A percentile compares a stretch with the other conserved stretches of the same genome.
Conservation (phyloP, 768 basidiomycete genomes). For the Lactarius sp. region DNA sequence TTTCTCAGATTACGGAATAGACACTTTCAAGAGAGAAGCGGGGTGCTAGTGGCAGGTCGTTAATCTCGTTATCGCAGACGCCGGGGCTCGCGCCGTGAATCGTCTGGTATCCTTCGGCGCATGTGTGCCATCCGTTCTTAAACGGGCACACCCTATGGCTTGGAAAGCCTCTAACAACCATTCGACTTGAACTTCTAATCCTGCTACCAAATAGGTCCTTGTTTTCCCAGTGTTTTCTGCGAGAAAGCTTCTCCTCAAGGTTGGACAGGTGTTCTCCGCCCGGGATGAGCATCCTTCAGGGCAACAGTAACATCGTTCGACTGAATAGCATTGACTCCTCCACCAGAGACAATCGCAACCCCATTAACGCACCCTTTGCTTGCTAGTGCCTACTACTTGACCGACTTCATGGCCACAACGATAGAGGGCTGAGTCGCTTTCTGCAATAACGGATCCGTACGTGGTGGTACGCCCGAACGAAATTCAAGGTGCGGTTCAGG, state of each 20-base stretch:
- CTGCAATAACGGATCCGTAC: constrained; percentile 35
- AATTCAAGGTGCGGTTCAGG: not conserved
- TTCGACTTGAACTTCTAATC: not conserved
- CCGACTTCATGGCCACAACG: constrained; percentile 52
- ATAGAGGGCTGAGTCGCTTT: constrained; percentile 43
- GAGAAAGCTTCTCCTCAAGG: not conserved
- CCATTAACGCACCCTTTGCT: constrained; percentile 36
- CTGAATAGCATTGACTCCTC: no score
- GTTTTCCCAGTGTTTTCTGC: not conserved
- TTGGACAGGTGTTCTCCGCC: not conserved
- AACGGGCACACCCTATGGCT: no score
- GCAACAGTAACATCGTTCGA: not conserved
- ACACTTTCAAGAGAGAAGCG: no score
- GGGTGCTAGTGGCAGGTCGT: no score
- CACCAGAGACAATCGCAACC: not conserved
- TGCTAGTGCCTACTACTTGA: constrained; percentile 38
- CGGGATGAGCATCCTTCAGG: not conserved
- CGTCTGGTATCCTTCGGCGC: no score
- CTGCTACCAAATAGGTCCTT: not conserved
- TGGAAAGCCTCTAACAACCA: no score
- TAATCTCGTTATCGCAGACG: no score
- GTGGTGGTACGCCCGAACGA: not conserved
- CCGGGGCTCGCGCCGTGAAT: no score
- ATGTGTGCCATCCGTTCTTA: no score
- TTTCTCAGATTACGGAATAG: no score